Evolutionary conservation across 2,329 filamentous ascomycete genomes (phyloP).

Genomic region (Knufia petricola): DNA sequence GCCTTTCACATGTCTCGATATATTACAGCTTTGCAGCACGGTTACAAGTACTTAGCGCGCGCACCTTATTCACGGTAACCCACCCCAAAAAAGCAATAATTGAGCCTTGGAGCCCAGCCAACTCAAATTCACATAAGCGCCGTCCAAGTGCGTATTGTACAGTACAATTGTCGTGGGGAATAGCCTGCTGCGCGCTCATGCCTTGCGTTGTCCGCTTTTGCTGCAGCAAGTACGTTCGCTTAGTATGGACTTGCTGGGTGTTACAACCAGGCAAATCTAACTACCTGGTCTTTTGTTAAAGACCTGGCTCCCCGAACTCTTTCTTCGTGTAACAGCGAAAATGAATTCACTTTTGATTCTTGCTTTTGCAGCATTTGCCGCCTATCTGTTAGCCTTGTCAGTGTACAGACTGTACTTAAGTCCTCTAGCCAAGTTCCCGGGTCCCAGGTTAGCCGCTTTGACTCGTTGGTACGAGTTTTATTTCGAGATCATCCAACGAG

Average conservation of each 20-base stretch:
- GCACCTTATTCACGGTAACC: not conserved
- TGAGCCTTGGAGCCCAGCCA: too few species aligned
- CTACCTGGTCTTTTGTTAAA: not conserved
- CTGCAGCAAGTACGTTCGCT: not conserved
- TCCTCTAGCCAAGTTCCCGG: constrained; percentile 26
- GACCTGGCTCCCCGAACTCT: not conserved
- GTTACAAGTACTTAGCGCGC: not conserved
- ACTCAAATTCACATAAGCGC: not conserved
- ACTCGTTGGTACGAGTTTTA: constrained; percentile 26
- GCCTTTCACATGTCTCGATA: too few species aligned
- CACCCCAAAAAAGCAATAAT: too few species aligned
- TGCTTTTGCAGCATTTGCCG: constrained; percentile 10
- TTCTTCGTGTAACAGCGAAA: not conserved
- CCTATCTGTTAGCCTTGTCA: not conserved
- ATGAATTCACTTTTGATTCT: constrained; percentile 17
- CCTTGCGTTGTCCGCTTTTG: not conserved
- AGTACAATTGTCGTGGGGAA: not conserved
- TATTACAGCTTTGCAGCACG: too few species aligned
- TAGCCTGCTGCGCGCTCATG: too few species aligned
- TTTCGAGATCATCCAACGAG: constrained; percentile 22
- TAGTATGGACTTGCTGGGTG: constrained; percentile 1
- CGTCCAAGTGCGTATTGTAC: not conserved
- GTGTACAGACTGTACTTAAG: constrained; percentile 25
- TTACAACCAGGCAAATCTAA: not conserved
- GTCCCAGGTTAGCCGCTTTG: constrained; percentile 26